Evolutionary conservation across 352 stramenopile species (phyloP), one percentile per base, ranked within the genome.

Genomic region (Pythium volutum): DNA sequence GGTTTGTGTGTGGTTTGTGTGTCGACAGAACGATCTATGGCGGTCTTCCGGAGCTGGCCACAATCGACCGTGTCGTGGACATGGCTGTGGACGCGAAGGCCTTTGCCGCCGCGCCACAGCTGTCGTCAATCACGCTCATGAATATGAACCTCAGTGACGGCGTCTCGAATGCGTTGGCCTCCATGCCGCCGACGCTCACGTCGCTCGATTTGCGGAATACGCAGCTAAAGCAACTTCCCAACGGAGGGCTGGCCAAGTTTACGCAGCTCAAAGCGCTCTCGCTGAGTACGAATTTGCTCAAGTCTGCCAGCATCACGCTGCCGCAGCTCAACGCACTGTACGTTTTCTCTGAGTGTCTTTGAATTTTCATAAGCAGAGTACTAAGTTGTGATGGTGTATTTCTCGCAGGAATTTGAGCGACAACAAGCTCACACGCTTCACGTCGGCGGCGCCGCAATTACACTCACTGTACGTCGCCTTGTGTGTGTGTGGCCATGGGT

Each of bases 11-110:
- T 20, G n/a, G 25, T 42, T 4, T 39, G 3, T 27, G 26, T 34
- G 22, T 46, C n/a, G n/a, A n/a, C n/a, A 62, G 55, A 29, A 20
- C 45, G 12, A 64, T 64, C 29, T 27, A 34, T 51, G 57, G 57
- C 51, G 57, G 57, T 4, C 20, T 22, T 33, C 14, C n/a, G 15
- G 47, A 33, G 23, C 26, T 34, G 9, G 47, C 20, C 3, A 49
- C 42, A 3, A 47, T 42, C 6, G 57, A 45, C 38, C 27, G 29
- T n/a, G 57, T 57, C 14, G 47, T 47, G 5, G 27, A 64, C 6
- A 20, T 64, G 36, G n/a, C n/a, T 9, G 15, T 64, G 7, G 18
- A 18, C 18, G 6, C 33, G 5, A 33, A 56, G 6, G 27, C 42
- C 4, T 46, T 64, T 20, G 10, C 29, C 18, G 10, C 25, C 9